phyloP scores from a whole-genome alignment of 2,329 filamentous ascomycete genomes.

The Triangularia setosa region DNA sequence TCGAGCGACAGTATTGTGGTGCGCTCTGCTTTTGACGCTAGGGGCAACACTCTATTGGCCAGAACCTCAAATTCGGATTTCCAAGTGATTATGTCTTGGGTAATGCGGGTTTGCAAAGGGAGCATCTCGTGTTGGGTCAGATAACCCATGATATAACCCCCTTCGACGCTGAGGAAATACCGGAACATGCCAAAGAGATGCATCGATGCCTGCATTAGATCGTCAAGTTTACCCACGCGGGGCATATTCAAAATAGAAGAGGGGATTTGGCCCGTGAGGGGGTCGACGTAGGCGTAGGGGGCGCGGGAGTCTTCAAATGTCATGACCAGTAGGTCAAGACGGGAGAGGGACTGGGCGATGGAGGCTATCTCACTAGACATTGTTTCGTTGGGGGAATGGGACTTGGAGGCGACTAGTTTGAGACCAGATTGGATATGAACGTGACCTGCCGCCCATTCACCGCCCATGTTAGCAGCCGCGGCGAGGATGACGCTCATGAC shows the following conservation, averaged over 20 bases:
- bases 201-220: conserved; percentile 16
- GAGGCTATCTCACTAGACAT: conserved; percentile 12
- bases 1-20: conserved; percentile 15
- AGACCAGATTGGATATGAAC: conserved; percentile 33
- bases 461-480: conserved; percentile 32
- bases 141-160: background rate
- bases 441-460: conserved; percentile 30
- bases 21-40: background rate
- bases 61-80: background rate
- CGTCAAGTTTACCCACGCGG: background rate
- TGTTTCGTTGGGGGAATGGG: background rate
- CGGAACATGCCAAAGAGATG: conserved; percentile 19
- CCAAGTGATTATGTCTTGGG: background rate
- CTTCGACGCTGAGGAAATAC: conserved; percentile 10
- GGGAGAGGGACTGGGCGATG: conserved; percentile 25
- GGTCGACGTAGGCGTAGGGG: conserved; percentile 29
- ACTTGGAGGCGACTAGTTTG: conserved; percentile 21
- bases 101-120: background rate
- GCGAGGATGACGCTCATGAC: conserved; percentile 33
- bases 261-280: background rate
- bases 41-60: background rate
- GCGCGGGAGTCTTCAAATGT: conserved; percentile 32
- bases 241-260: background rate
- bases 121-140: background rate
- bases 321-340: conserved; percentile 35